Evolutionary conservation across 495 filamentous ascomycete genomes (phyloP), one percentile per base, ranked within the genome.

Genomic region (Penicillium ucsense): DNA sequence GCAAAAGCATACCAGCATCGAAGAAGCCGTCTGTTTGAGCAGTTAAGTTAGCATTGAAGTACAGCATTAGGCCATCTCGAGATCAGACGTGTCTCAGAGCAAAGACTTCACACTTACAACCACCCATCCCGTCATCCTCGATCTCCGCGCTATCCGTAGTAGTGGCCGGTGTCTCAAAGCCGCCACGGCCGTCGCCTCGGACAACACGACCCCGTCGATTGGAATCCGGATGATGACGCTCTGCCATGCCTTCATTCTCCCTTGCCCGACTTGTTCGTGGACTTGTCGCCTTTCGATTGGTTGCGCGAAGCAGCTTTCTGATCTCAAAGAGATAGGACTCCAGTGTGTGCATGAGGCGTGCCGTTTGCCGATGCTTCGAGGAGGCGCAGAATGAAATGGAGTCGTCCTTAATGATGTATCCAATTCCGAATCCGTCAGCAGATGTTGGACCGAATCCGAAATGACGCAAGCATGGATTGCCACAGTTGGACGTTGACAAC

Each of bases 371-470:
- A 60, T 98, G 92, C 61, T 95, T 95, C 41, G 83, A 89, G 8
- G 80, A 83, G 0, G 91, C 89, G 63, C 92, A 96, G 62, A 98
- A 94, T 32, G 82, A 87, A 55, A 98, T 84, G 41, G 78, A 75
- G 35, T 95, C 91, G 57, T 95, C 91, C 65, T 98, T 98, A 79
- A 98, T 96, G 56, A 98, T 97, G 66, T 98, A 98, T 8, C 92
- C 92, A 46, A 98, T 94, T 8, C 94, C 92, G 63, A 97, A 97
- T 0, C 92, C 92, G 45, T 97, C 94, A 30, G 84, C 91, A 3
- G 85, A 90, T 0, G 89, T 94, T 3, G 92, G 92, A 0, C 92
- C 92, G 65, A 98, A 98, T 8, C 92, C 92, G 56, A 98, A 98
- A 41, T 95, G 88, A 1, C 92, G 84, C 9, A 98, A 78, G n/a